These are phyloP conservation scores for Drechslerella dactyloides DNA, from an alignment of 2,329 filamentous ascomycete genomes.

Conservation along the genomic window DNA sequence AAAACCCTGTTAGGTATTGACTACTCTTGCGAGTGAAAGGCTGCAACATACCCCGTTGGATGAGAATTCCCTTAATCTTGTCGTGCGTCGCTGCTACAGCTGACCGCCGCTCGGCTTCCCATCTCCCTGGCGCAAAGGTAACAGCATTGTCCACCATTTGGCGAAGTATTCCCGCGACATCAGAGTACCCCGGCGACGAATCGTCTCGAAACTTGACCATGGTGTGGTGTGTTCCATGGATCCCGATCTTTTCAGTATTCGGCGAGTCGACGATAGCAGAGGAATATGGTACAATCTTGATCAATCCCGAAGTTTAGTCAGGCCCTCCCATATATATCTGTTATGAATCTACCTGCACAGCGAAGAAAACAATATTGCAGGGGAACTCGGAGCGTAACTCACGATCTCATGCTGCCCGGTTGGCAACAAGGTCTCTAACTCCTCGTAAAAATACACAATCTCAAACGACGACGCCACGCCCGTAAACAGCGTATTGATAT, in stretches of 20 bases:
- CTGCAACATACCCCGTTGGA: slow-evolving; percentile 37
- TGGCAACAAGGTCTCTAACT: slow-evolving; percentile 70
- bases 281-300: slow-evolving; percentile 71
- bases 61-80: slow-evolving; percentile 48
- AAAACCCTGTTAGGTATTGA: slow-evolving; percentile 11
- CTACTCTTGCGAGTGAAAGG: too few species aligned
- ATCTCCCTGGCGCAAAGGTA: slow-evolving; percentile 57
- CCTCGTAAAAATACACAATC: slow-evolving; percentile 75
- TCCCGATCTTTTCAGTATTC: slow-evolving; percentile 61
- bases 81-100: slow-evolving; percentile 43
- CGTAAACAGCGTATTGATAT: slow-evolving; percentile 75
- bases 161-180: slow-evolving; percentile 61
- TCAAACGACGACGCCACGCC: slow-evolving; percentile 74
- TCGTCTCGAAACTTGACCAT: slow-evolving; percentile 75
- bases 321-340: not conserved
- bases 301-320: not conserved
- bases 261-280: slow-evolving; percentile 68
- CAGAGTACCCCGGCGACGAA: slow-evolving; percentile 70
- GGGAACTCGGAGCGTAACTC: too few species aligned
- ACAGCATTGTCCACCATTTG: slow-evolving; percentile 43
- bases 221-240: slow-evolving; percentile 72
- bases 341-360: not conserved
- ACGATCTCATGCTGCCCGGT: slow-evolving; percentile 53
- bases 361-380: too few species aligned
- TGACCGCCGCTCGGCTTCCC: slow-evolving; percentile 51